These are phyloP conservation scores for Candida mesenterica DNA, from an alignment of 1,139 yeast genomes.

Conservation along the genomic window DNA sequence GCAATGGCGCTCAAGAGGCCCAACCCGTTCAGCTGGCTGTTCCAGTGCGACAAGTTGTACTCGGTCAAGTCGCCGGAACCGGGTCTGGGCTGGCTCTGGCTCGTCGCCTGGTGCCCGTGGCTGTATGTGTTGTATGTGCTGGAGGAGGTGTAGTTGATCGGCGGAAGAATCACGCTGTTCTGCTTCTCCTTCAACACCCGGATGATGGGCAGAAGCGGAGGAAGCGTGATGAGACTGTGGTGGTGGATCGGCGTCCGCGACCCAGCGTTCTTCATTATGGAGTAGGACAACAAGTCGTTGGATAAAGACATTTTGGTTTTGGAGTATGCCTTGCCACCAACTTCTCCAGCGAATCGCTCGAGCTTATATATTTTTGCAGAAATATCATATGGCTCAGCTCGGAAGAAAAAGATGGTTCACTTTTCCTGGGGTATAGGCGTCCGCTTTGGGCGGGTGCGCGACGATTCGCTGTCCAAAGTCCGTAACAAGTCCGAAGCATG, in stretches of 20 bases:
- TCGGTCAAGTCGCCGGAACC: slow-evolving; percentile 10
- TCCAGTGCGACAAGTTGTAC: slow-evolving; percentile 13
- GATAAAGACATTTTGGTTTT: slow-evolving; percentile 22
- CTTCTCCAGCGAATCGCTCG: not conserved
- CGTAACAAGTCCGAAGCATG: slow-evolving; percentile 4
- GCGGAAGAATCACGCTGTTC: slow-evolving; percentile 5
- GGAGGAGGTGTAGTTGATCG: slow-evolving; percentile 5
- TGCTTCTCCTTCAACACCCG: slow-evolving; percentile 8
- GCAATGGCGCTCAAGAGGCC: slow-evolving; percentile 17
- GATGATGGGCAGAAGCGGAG: slow-evolving; percentile 15
- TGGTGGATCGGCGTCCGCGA: not conserved
- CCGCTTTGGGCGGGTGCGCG: slow-evolving; percentile 1
- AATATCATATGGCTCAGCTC: slow-evolving; percentile 6
- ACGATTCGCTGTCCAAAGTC: slow-evolving; percentile 6
- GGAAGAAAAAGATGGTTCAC: slow-evolving; percentile 1
- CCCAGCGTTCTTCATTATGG: slow-evolving; percentile 28
- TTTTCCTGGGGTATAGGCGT: slow-evolving; percentile 9
- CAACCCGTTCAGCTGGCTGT: slow-evolving; percentile 12
- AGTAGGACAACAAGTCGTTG: slow-evolving; percentile 33
- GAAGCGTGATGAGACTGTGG: slow-evolving; percentile 9
- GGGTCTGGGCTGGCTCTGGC: slow-evolving; percentile 1
- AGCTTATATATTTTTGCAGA: not conserved
- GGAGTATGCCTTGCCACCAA: too few relatives aligned
- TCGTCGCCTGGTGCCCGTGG: not conserved
- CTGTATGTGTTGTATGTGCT: slow-evolving; percentile 5